Base-by-base conservation (phyloP, 2,329 filamentous ascomycete species). In the Arthrobotrys megalospora region DNA sequence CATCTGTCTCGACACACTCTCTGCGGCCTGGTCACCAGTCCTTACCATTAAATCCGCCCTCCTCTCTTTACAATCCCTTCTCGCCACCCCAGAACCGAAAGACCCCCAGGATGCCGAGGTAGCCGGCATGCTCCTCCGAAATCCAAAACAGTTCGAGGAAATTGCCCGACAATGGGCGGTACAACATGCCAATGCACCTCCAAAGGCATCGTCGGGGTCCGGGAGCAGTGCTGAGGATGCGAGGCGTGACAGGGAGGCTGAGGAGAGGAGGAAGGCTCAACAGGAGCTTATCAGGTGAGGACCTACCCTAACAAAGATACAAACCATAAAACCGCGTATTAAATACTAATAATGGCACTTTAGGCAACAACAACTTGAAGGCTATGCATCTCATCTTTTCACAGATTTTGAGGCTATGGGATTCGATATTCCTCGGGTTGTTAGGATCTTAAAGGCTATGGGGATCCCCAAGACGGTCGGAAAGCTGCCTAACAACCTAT, bases 91-190 rank as follows among this genome's bases (percentile, higher is more conserved):
- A 2, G 96, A 99, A 84, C 95, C 96, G 0, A 96, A 95, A 82
- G 96, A 99, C 81, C 96, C 96, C 0, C 96, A 99, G 86, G 96
- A 99, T 83, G 94, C 94, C 45, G 93, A 97, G 84, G 96, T 98
- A 0, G 96, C 96, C 24, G 90, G 89, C 82, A 97, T 97, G 93
- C 88, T 98, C 82, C 87, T 97, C 76, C 89, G 91, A 1, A 89
- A 92, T 55, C 93, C 93, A 0, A 89, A 92, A 58, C 89, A 90
- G 71, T 98, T 97, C 82, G 90, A 92, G 68, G 88, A 90, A 80
- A 91, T 92, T 80, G 96, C 96, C 0, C 90, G 94, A 80, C 92
- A 97, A 80, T 99, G 96, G 96, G 93, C 96, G 2, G 89, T 96
- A 52, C 88, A 89, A 81, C 89, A 94, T 84, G 96, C 95, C 0